These are phyloP conservation scores for Aphanomyces euteiches DNA, from an alignment of 352 stramenopile genomes.

Conservation along the genomic window DNA sequence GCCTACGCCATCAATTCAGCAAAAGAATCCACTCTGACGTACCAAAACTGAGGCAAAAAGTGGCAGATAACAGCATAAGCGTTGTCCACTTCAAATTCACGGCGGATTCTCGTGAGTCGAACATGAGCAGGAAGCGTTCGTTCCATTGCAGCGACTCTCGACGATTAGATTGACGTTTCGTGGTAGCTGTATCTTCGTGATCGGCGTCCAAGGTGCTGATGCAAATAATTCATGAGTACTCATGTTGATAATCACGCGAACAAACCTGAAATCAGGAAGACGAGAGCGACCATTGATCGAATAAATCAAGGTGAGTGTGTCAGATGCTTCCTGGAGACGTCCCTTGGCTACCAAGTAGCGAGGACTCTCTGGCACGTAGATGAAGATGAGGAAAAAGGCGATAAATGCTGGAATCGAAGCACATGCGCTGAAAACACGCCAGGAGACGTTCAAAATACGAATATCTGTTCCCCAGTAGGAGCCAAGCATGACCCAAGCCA, in stretches of 20 bases:
- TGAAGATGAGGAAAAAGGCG: slow-evolving; percentile 57
- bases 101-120: slow-evolving; percentile 3
- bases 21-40: not conserved
- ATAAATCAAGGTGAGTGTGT: slow-evolving; percentile 68
- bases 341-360: slow-evolving; percentile 69
- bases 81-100: slow-evolving; percentile 49
- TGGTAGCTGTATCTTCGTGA: not conserved
- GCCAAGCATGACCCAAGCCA: slow-evolving; percentile 81
- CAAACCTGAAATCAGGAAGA: slow-evolving; percentile 56
- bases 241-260: too few species aligned
- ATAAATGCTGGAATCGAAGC: slow-evolving; percentile 67
- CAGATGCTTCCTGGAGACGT: slow-evolving; percentile 47
- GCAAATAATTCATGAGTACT: too few species aligned
- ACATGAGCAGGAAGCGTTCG: slow-evolving; percentile 18
- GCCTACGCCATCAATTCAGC: slow-evolving; percentile 23
- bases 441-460: slow-evolving; percentile 68
- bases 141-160: slow-evolving; percentile 19
- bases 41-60: slow-evolving; percentile 81
- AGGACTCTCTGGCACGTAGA: slow-evolving; percentile 80
- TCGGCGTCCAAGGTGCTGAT: not conserved
- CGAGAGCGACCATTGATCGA: slow-evolving; percentile 44
- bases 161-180: not conserved
- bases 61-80: slow-evolving; percentile 56
- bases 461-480: slow-evolving; percentile 50
- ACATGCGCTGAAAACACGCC: slow-evolving; percentile 72